Conservation (phyloP, 2,329 filamentous ascomycete genomes). For the Sporothrix globosa region DNA sequence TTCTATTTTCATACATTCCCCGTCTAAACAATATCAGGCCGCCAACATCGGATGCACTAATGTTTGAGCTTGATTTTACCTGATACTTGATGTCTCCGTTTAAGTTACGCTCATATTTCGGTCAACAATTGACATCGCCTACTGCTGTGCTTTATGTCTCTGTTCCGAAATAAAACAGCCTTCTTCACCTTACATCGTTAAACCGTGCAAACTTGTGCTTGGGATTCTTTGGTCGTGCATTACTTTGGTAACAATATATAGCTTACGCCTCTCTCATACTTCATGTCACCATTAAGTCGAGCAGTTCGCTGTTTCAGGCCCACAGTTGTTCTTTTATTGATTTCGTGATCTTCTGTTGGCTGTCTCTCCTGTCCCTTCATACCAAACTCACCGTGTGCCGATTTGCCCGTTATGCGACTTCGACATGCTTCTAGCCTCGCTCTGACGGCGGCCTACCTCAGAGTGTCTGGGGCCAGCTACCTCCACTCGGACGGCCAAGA, state of each 20-base stretch:
- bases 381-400: neutral
- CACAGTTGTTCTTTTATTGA: neutral
- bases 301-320: neutral
- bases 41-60: neutral
- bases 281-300: neutral
- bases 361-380: neutral
- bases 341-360: neutral
- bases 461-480: neutral
- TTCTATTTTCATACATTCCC: conserved; percentile 3
- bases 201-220: neutral
- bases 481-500: conserved; percentile 28
- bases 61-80: neutral
- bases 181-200: too few relatives aligned
- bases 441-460: neutral
- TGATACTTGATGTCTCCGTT: neutral
- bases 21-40: conserved; percentile 7
- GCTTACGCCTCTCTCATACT: neutral
- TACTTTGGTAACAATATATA: neutral
- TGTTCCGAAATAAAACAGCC: too few relatives aligned
- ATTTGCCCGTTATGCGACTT: neutral
- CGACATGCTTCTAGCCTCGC: neutral
- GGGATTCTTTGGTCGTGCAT: neutral
- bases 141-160: neutral
- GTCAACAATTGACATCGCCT: too few relatives aligned
- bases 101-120: too few relatives aligned